phyloP scores from a whole-genome alignment of 1,139 yeast species.

The Diutina rugosa region DNA sequence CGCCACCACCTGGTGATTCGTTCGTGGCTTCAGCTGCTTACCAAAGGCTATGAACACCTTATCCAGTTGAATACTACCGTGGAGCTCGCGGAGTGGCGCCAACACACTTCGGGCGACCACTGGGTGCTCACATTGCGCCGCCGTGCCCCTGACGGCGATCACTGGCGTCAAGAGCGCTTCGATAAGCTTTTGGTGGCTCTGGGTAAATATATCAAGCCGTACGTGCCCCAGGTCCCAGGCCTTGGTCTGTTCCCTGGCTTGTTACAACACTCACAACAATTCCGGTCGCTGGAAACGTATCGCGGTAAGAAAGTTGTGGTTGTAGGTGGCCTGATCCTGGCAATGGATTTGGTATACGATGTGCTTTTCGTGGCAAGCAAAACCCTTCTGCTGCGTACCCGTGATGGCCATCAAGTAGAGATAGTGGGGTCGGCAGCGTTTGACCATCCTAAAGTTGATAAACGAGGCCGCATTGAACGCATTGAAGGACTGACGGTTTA shows the following conservation, averaged over 20 bases:
- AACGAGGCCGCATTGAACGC: neutral
- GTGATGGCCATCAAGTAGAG: neutral
- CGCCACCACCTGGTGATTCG: neutral
- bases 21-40: neutral
- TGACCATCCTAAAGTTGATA: neutral
- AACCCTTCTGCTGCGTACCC: constrained; percentile 1
- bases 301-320: neutral
- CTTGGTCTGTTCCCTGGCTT: neutral
- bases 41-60: neutral
- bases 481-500: constrained; percentile 1
- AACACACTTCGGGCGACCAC: neutral
- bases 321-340: neutral
- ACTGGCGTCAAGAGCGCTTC: neutral
- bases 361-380: neutral
- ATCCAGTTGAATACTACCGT: neutral
- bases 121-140: neutral
- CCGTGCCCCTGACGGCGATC: neutral
- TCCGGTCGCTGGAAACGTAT: neutral
- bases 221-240: neutral
- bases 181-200: neutral
- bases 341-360: neutral
- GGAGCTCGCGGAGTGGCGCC: neutral
- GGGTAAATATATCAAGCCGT: neutral
- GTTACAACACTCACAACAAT: neutral
- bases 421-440: constrained; percentile 1